Conservation (phyloP, 805 yeast species). For the Ogataea zsoltii region DNA sequence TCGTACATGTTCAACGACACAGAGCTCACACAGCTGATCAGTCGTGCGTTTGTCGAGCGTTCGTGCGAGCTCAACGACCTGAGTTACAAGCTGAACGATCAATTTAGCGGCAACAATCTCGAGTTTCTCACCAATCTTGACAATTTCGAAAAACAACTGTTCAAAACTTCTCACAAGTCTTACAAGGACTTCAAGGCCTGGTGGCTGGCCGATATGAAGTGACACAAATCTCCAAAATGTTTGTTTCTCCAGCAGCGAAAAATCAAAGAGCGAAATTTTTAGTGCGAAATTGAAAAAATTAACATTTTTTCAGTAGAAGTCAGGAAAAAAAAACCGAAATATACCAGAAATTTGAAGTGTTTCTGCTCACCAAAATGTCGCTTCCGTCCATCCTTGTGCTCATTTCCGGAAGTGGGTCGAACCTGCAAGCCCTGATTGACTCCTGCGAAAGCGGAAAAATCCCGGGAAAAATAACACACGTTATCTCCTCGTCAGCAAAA, state of each 20-base stretch:
- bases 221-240: too few species aligned
- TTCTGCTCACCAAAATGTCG: not conserved
- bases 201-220: constrained; percentile 17
- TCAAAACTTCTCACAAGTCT: constrained; percentile 49
- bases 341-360: not conserved
- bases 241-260: not conserved
- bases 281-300: not conserved
- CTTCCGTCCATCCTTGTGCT: constrained; percentile 61
- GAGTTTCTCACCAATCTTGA: constrained; percentile 67
- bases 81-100: constrained; percentile 45
- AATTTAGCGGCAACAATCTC: constrained; percentile 29
- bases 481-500: constrained; percentile 79
- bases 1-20: constrained; percentile 65
- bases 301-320: not conserved
- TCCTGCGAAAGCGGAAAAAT: constrained; percentile 46
- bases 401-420: constrained; percentile 95
- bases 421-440: constrained; percentile 91
- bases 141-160: constrained; percentile 68
- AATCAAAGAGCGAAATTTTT: too few species aligned
- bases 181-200: constrained; percentile 31
- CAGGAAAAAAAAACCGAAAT: not conserved
- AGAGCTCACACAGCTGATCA: constrained; percentile 50
- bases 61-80: constrained; percentile 71
- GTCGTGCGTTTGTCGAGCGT: constrained; percentile 59
- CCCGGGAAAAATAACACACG: constrained; percentile 60